These are phyloP conservation scores for Arbutus unedo DNA, from an alignment of 148 eudicot genomes.

Conservation along the genomic window DNA sequence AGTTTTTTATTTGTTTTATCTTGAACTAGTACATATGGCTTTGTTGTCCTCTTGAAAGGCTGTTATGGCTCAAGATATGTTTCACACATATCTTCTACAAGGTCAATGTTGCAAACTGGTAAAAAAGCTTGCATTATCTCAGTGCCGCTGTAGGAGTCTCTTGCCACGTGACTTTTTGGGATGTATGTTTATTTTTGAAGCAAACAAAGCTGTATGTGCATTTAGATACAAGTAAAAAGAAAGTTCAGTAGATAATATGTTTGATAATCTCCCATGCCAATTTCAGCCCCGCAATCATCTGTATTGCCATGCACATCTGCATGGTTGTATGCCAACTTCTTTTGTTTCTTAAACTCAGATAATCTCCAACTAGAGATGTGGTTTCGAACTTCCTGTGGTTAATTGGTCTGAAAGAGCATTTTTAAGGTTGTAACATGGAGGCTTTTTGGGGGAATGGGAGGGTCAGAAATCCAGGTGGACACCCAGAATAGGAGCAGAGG, in stretches of 20 bases:
- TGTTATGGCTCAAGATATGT: not conserved
- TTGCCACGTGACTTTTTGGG: not conserved
- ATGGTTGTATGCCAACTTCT: not conserved
- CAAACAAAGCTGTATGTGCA: not conserved
- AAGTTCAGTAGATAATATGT: not conserved
- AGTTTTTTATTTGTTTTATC: not conserved
- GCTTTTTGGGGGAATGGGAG: no score
- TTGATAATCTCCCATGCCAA: not conserved
- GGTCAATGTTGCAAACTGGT: not conserved
- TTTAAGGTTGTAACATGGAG: not conserved
- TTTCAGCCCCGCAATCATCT: not conserved
- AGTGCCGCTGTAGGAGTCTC: not conserved
- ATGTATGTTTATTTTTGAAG: not conserved
- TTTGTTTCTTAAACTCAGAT: not conserved
- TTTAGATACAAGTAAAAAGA: not conserved
- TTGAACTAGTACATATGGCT: not conserved
- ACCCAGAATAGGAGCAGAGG: no score
- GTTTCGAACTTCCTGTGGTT: not conserved
- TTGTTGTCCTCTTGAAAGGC: conserved; percentile 10
- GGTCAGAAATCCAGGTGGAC: no score
- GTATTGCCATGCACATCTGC: not conserved
- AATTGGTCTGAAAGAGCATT: not conserved
- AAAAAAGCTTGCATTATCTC: not conserved
- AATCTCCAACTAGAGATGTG: not conserved
- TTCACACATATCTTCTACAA: not conserved